Evolutionary conservation across 73 alveolate genomes (phyloP).

Genomic region (Stentor roeselii): DNA sequence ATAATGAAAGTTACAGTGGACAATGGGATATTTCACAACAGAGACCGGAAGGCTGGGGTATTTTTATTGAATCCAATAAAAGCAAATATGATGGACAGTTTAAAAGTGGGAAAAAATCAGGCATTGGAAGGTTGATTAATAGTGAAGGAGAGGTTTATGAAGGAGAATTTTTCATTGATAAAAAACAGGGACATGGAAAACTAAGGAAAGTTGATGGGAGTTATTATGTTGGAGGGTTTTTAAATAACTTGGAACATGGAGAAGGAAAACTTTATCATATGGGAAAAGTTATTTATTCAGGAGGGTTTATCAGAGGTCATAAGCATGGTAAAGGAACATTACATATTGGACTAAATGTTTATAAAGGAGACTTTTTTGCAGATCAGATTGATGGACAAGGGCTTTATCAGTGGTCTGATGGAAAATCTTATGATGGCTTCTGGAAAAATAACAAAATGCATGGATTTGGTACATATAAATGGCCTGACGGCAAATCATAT

Average conservation of each 20-base stretch:
- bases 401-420: constrained; percentile 53
- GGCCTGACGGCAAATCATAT: constrained; percentile 48
- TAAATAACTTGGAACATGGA: constrained; percentile 70
- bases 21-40: constrained; percentile 5
- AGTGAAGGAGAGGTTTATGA: constrained; percentile 60
- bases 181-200: constrained; percentile 56
- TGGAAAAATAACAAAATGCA: constrained; percentile 38
- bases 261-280: constrained; percentile 57
- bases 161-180: constrained; percentile 49
- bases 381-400: constrained; percentile 49
- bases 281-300: constrained; percentile 39
- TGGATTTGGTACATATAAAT: constrained; percentile 38
- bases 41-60: not conserved
- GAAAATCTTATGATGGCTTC: constrained; percentile 52
- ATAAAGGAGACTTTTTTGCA: constrained; percentile 32
- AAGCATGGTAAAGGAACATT: constrained; percentile 47
- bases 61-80: no score
- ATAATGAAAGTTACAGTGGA: not conserved
- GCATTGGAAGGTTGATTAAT: constrained; percentile 45
- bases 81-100: not conserved
- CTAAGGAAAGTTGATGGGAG: constrained; percentile 53
- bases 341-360: constrained; percentile 27
- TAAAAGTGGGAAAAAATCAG: not conserved
- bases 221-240: constrained; percentile 54
- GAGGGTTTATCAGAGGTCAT: constrained; percentile 34